A percentile compares a stretch with the other conserved stretches of the same genome.
Conservation (phyloP, 768 basidiomycete genomes). For the Tylopilus felleus region DNA sequence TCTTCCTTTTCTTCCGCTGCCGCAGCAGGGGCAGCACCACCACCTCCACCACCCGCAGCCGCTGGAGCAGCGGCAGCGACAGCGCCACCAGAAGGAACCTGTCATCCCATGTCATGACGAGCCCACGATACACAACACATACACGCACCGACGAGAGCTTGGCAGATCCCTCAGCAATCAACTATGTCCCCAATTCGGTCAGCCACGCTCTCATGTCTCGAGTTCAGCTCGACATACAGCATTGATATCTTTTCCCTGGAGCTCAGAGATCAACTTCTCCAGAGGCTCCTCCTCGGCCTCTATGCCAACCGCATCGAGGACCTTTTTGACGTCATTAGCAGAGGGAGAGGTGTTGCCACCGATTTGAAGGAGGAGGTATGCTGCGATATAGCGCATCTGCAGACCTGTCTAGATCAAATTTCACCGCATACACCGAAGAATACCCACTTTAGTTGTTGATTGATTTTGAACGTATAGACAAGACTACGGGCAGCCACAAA, state of each 20-base stretch:
- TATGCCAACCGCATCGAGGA: constrained; percentile 83
- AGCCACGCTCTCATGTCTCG: not conserved
- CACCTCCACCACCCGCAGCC: constrained; percentile 47
- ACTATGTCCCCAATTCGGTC: constrained; percentile 36
- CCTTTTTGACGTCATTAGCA: constrained; percentile 82
- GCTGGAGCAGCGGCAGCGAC: constrained; percentile 56
- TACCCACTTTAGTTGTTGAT: constrained; percentile 43
- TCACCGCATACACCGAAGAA: not conserved
- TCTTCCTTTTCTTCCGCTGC: constrained; percentile 77
- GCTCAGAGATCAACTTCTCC: constrained; percentile 80
- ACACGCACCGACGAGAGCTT: constrained; percentile 89
- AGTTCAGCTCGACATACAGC: constrained; percentile 45
- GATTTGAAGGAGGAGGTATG: constrained; percentile 94
- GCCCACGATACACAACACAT: constrained; percentile 1
- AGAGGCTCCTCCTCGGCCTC: constrained; percentile 84
- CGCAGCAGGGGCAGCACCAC: constrained; percentile 44
- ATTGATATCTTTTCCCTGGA: constrained; percentile 86
- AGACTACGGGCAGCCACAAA: constrained; percentile 83
- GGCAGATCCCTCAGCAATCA: constrained; percentile 88
- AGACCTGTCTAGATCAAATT: not conserved
- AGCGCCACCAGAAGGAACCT: constrained; percentile 92
- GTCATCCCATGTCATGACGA: constrained; percentile 5
- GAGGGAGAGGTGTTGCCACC: constrained; percentile 90
- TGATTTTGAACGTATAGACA: constrained; percentile 29
- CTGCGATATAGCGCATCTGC: constrained; percentile 91